Conservation (phyloP, 441 rosid genomes). For the Kokia cookei region DNA sequence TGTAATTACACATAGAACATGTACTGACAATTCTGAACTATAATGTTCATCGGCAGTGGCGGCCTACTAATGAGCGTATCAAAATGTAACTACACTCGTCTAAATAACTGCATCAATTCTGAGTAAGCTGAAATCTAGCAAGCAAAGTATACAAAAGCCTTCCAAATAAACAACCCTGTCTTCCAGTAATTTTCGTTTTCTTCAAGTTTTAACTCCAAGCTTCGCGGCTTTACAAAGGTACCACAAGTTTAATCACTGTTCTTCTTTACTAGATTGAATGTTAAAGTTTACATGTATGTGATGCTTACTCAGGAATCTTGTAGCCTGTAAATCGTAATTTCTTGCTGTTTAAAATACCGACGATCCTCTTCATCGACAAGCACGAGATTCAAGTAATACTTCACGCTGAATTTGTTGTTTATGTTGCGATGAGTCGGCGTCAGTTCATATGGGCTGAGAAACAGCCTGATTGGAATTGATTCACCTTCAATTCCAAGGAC, state of each 20-base stretch:
- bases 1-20: too few species aligned
- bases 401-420: slow-evolving; percentile 94
- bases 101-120: background rate
- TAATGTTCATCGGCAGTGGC: too few species aligned
- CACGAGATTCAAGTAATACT: slow-evolving; percentile 88
- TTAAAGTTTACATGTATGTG: slow-evolving; percentile 3
- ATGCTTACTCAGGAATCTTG: slow-evolving; percentile 52
- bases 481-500: slow-evolving; percentile 48
- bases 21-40: too few species aligned
- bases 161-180: background rate
- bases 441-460: slow-evolving; percentile 88
- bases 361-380: slow-evolving; percentile 96
- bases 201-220: background rate
- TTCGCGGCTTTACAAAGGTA: slow-evolving; percentile 47
- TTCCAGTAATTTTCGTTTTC: background rate
- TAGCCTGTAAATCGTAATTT: slow-evolving; percentile 78
- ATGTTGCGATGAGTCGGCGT: slow-evolving; percentile 91
- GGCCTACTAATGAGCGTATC: too few species aligned
- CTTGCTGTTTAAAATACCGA: slow-evolving; percentile 94
- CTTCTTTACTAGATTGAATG: slow-evolving; percentile 8
- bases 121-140: background rate
- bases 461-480: slow-evolving; percentile 89
- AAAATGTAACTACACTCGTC: too few species aligned
- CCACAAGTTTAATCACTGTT: slow-evolving; percentile 15
- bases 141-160: slow-evolving; percentile 13